phyloP scores from a whole-genome alignment of 1,139 yeast species.

The Zygoascus meyerae region DNA sequence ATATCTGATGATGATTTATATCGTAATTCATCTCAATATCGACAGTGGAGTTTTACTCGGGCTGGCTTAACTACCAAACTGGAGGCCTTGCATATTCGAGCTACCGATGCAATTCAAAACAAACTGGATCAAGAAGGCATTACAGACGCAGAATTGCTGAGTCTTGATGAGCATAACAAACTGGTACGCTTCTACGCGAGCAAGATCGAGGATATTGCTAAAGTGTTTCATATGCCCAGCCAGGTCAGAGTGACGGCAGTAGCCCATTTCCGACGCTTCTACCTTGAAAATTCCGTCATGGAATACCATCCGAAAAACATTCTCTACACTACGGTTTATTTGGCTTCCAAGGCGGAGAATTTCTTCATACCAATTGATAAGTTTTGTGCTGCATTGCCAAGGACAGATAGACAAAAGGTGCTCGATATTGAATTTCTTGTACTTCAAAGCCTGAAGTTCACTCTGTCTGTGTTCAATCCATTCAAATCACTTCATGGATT shows the following conservation, averaged over 20 bases:
- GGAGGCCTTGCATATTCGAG: conserved; percentile 47
- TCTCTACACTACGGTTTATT: conserved; percentile 73
- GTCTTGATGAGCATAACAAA: conserved; percentile 62
- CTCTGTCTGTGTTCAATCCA: conserved; percentile 83
- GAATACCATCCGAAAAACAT: conserved; percentile 81
- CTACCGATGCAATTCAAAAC: conserved; percentile 39
- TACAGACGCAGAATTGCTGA: conserved; percentile 41
- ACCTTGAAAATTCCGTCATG: conserved; percentile 72
- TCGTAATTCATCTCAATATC: conserved; percentile 77
- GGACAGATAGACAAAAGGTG: conserved; percentile 57
- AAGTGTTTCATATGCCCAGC: conserved; percentile 53
- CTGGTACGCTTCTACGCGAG: conserved; percentile 66
- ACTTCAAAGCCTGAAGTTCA: conserved; percentile 68
- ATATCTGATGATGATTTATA: conserved; percentile 69
- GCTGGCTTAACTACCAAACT: conserved; percentile 49
- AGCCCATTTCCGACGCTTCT: conserved; percentile 75
- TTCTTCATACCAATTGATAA: conserved; percentile 78
- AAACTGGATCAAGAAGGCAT: conserved; percentile 34
- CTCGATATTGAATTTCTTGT: conserved; percentile 73
- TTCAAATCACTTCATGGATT: conserved; percentile 86
- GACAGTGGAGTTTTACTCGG: conserved; percentile 74
- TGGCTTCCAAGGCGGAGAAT: conserved; percentile 91
- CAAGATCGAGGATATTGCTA: conserved; percentile 58
- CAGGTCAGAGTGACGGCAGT: conserved; percentile 79
- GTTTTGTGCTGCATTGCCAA: conserved; percentile 66